Base-by-base conservation (phyloP, 2,329 filamentous ascomycete genomes). In the Rutstroemia sp. region DNA sequence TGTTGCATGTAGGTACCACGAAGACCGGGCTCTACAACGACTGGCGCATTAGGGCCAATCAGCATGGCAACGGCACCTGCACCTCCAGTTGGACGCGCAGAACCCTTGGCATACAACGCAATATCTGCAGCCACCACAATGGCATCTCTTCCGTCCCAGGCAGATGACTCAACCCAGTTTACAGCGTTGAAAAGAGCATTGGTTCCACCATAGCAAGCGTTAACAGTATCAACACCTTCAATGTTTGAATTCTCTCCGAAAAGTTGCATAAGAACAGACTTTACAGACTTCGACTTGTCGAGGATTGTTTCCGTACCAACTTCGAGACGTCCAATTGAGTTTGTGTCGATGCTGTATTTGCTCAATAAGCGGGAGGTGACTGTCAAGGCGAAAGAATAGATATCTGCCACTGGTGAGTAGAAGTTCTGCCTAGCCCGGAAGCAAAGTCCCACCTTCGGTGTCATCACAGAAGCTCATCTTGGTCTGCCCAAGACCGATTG, bases 381-480 rank as follows among this genome's bases (percentile, higher is more conserved):
- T 59, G 89, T 94, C 67, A 94, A 79, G 70, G 87, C 79, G 71
- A 94, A 81, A 44, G 89, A 94, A 80, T 94, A 94, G 76, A 92
- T 94, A 72, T 94, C 89, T 41, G 48, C 23, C 44, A 47, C 16
- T n/a, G n/a, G 42, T 57, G 16, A 55, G 46, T 38, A 25, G 25
- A 41, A 66, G 57, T 38, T 6, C 16, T 12, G 27, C 16, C 8
- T 52, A 8, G 25, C 25, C n/a, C 9, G 39, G 18, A n/a, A 46
- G 27, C 1, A 8, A 4, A 44, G 42, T 18, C 45, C 42, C 72
- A 91, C 88, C 88, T 78, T 94, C 89, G 70, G 88, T 85, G 71
- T 94, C 89, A 74, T 94, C 89, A 73, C 89, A 92, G 77, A 94
- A 94, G 79, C 85, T 86, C 89, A 94, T 94, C 77, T 88, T 90